Conservation (phyloP, 2,329 filamentous ascomycete genomes). For the Neophaeococcomyces aloes region DNA sequence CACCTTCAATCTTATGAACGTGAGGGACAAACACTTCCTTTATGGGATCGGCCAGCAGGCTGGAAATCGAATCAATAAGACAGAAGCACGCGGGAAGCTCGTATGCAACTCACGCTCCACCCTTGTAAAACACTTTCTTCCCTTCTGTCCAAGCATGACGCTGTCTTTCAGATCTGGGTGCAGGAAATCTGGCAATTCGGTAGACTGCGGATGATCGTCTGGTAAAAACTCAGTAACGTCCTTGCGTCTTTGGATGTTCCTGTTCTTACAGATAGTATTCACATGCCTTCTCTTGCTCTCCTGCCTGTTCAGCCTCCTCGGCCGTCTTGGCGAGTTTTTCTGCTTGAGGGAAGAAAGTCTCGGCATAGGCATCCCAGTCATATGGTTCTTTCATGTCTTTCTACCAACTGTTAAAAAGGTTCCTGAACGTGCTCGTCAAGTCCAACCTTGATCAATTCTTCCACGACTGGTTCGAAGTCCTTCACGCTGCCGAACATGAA, state of each 20-base stretch:
- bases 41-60: slow-evolving; percentile 38
- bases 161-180: slow-evolving; percentile 20
- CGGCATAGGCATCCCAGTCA: slow-evolving; percentile 51
- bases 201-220: slow-evolving; percentile 64
- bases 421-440: slow-evolving; percentile 4
- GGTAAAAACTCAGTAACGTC: slow-evolving; percentile 37
- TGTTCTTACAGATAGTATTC: slow-evolving; percentile 27
- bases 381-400: slow-evolving; percentile 56
- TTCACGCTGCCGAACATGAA: slow-evolving; percentile 62
- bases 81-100: neutral
- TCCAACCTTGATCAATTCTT: slow-evolving; percentile 47
- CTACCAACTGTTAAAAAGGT: slow-evolving; percentile 21
- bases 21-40: slow-evolving; percentile 54
- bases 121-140: slow-evolving; percentile 22
- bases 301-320: slow-evolving; percentile 39
- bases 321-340: slow-evolving; percentile 46
- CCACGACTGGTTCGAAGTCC: slow-evolving; percentile 61
- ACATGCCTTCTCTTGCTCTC: slow-evolving; percentile 45
- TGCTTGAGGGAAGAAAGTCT: slow-evolving; percentile 51
- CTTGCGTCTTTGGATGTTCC: neutral
- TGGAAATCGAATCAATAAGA: slow-evolving; percentile 10
- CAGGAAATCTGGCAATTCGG: slow-evolving; percentile 61
- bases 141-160: slow-evolving; percentile 20
- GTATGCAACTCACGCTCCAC: slow-evolving; percentile 17
- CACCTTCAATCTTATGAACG: slow-evolving; percentile 37